phyloP scores from a whole-genome alignment of 441 rosid genomes.

The Brassica hybrid region DNA sequence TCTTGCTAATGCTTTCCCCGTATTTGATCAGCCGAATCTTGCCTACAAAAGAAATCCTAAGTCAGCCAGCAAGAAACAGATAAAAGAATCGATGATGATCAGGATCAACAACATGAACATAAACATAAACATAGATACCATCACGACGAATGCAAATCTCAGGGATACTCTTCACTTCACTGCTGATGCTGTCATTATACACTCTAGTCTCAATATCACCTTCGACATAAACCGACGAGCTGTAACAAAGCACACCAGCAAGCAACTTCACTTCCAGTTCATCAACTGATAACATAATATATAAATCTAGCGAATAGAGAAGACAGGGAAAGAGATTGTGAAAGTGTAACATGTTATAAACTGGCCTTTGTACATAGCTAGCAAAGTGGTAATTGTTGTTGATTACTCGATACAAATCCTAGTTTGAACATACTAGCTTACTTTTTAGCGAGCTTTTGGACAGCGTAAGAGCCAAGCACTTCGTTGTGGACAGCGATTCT shows the following conservation, averaged over 20 bases:
- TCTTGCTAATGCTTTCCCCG: conserved; percentile 63
- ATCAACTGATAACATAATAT: too few relatives aligned
- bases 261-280: neutral
- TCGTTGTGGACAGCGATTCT: conserved; percentile 92
- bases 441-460: conserved; percentile 80
- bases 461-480: conserved; percentile 76
- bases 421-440: conserved; percentile 39
- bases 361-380: too few relatives aligned
- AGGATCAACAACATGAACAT: conserved; percentile 1
- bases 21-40: conserved; percentile 65
- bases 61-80: neutral
- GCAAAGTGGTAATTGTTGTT: too few relatives aligned
- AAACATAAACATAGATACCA: conserved; percentile 56
- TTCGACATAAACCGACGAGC: conserved; percentile 92
- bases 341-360: too few relatives aligned
- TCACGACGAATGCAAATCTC: conserved; percentile 91
- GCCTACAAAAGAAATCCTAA: conserved; percentile 49
- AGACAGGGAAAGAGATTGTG: too few relatives aligned
- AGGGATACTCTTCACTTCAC: conserved; percentile 84
- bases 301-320: too few relatives aligned
- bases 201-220: conserved; percentile 94
- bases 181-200: conserved; percentile 90
- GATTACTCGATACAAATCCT: neutral
- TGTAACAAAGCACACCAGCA: conserved; percentile 46
- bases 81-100: neutral